phyloP scores from a whole-genome alignment of 1,139 yeast species.

The Insectozyma bohioensis region DNA sequence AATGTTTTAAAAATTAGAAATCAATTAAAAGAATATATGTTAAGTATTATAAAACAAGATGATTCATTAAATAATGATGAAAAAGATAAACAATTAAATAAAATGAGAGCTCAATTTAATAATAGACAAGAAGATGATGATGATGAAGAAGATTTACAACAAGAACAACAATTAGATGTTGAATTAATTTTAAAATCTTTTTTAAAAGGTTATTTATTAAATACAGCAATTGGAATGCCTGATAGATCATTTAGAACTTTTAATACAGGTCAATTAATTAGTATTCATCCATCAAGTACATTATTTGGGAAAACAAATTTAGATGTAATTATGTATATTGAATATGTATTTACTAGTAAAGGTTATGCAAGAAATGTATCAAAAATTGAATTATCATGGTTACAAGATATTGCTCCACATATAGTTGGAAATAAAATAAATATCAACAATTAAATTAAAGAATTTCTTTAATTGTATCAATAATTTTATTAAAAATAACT shows the following conservation, averaged over 20 bases:
- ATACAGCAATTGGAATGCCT: conserved; percentile 93
- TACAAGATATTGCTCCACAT: conserved; percentile 81
- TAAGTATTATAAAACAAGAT: conserved; percentile 41
- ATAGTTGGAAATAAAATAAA: conserved; percentile 40
- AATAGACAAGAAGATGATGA: conserved; percentile 16
- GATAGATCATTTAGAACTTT: conserved; percentile 91
- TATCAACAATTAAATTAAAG: conserved; percentile 31
- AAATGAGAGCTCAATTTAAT: conserved; percentile 28
- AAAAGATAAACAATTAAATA: conserved; percentile 27
- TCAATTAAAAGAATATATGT: conserved; percentile 76
- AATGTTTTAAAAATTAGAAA: conserved; percentile 73
- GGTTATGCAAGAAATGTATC: conserved; percentile 91
- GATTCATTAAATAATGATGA: conserved; percentile 28
- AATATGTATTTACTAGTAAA: conserved; percentile 88
- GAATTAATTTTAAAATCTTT: conserved; percentile 72
- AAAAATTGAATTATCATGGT: conserved; percentile 81
- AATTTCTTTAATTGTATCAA: conserved; percentile 23
- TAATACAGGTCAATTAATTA: conserved; percentile 72
- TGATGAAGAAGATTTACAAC: conserved; percentile 40
- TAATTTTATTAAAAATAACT: conserved; percentile 58
- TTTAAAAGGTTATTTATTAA: conserved; percentile 75
- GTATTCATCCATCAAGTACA: conserved; percentile 90
- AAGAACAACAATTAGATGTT: conserved; percentile 42
- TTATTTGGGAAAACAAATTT: conserved; percentile 74
- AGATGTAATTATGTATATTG: conserved; percentile 92